Evolutionary conservation across 495 filamentous ascomycete genomes (phyloP).

Genomic region (Penicillium samsonianum): DNA sequence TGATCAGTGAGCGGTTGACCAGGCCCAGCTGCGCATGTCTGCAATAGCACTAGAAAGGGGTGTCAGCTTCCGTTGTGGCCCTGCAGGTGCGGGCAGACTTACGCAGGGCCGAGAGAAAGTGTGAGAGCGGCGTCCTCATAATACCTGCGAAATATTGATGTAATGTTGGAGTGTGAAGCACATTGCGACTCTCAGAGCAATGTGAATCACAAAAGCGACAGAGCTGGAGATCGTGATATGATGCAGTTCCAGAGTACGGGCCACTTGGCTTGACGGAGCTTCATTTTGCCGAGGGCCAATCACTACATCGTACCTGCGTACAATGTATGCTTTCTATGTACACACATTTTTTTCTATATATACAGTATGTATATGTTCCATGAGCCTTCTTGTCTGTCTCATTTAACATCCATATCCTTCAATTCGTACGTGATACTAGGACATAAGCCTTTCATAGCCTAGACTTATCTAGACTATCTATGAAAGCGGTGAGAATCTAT

Average conservation of each 20-base stretch:
- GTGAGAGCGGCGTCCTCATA: slow-evolving; percentile 45
- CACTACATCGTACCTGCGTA: slow-evolving; percentile 14
- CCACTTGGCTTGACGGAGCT: slow-evolving; percentile 50
- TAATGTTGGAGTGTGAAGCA: slow-evolving; percentile 31
- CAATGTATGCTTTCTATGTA: neutral
- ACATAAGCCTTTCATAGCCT: neutral
- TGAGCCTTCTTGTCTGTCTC: neutral
- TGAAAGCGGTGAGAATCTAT: neutral
- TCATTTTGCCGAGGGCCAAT: slow-evolving; percentile 42
- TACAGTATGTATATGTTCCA: neutral
- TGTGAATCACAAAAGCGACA: slow-evolving; percentile 9
- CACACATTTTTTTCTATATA: too few species aligned
- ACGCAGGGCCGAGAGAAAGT: slow-evolving; percentile 46
- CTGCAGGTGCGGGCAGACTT: slow-evolving; percentile 22
- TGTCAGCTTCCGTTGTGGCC: slow-evolving; percentile 27
- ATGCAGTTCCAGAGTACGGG: slow-evolving; percentile 34
- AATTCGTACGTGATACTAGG: neutral
- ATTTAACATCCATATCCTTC: neutral
- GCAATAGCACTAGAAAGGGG: slow-evolving; percentile 38
- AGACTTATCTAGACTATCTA: neutral
- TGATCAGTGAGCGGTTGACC: slow-evolving; percentile 25
- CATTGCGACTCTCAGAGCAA: slow-evolving; percentile 40
- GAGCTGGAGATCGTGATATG: slow-evolving; percentile 14
- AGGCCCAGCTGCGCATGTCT: slow-evolving; percentile 35
- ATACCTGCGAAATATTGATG: slow-evolving; percentile 30